Evolutionary conservation across 495 filamentous ascomycete genomes (phyloP).

Genomic region (Trichoderma erinaceum): DNA sequence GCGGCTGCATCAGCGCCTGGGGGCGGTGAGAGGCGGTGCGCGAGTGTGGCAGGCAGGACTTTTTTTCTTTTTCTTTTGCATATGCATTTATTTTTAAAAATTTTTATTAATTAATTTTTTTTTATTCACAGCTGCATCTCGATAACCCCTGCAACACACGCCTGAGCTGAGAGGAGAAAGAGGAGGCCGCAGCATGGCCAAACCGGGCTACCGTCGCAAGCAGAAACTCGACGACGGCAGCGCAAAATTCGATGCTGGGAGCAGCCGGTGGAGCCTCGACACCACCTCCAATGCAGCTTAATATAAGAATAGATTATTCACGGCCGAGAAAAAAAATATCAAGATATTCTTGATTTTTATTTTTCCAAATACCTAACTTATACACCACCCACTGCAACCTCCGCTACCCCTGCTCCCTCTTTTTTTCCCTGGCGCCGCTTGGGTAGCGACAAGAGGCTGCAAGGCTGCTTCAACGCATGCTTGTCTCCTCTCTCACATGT

Average conservation of each 20-base stretch:
- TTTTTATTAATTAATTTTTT: no score
- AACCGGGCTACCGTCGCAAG: no score
- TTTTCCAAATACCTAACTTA: neutral
- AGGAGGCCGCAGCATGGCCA: no score
- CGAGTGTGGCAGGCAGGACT: constrained; percentile 7
- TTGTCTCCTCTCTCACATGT: no score
- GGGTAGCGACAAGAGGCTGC: constrained; percentile 3
- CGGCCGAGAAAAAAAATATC: neutral
- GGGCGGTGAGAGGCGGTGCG: constrained; percentile 5
- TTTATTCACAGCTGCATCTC: no score
- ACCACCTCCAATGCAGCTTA: neutral
- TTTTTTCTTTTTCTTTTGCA: neutral
- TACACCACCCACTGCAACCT: no score
- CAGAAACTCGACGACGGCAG: neutral
- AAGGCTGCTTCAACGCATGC: neutral
- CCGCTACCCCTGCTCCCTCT: neutral
- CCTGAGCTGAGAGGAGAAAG: no score
- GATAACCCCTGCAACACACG: no score
- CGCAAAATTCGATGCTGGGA: neutral
- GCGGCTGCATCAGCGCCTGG: constrained; percentile 13
- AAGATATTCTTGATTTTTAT: constrained; percentile 4
- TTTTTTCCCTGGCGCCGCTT: constrained; percentile 4
- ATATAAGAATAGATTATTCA: constrained; percentile 7
- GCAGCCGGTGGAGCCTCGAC: neutral
- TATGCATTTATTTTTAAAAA: no score